phyloP scores from a whole-genome alignment of 2,329 filamentous ascomycete genomes.

The Albifimbria verrucaria region DNA sequence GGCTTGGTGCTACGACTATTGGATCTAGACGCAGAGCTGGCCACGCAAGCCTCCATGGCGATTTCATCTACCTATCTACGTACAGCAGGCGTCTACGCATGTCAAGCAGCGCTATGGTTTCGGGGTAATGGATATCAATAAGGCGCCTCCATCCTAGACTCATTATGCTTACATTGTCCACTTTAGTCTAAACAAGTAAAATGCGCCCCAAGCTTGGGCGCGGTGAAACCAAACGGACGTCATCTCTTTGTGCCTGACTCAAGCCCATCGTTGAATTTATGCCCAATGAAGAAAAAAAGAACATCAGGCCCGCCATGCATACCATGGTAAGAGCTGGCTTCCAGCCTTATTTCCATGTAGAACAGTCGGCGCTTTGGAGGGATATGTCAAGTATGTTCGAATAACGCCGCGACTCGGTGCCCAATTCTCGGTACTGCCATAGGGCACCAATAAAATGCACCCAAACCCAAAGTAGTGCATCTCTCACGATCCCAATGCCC shows the following conservation, averaged over 20 bases:
- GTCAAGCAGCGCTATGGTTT: too few species aligned
- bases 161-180: too few species aligned
- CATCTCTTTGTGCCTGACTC: background rate
- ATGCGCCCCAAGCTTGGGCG: background rate
- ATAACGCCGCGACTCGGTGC: background rate
- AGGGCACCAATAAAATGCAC: background rate
- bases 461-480: background rate
- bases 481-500: background rate
- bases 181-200: too few species aligned
- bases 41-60: too few species aligned
- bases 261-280: background rate
- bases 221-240: slow-evolving; percentile 4
- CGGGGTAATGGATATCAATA: too few species aligned
- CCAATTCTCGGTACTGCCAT: background rate
- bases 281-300: slow-evolving; percentile 2
- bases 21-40: too few species aligned
- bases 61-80: too few species aligned
- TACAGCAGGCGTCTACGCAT: too few species aligned
- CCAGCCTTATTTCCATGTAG: background rate
- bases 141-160: too few species aligned
- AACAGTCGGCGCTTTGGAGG: too few species aligned
- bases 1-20: too few species aligned
- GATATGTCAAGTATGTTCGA: background rate
- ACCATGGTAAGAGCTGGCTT: background rate
- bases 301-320: background rate